Evolutionary conservation across 192 early-diverging fungal species (phyloP), one percentile per base, ranked within the genome.

Genomic region (Entomortierella parvispora): DNA sequence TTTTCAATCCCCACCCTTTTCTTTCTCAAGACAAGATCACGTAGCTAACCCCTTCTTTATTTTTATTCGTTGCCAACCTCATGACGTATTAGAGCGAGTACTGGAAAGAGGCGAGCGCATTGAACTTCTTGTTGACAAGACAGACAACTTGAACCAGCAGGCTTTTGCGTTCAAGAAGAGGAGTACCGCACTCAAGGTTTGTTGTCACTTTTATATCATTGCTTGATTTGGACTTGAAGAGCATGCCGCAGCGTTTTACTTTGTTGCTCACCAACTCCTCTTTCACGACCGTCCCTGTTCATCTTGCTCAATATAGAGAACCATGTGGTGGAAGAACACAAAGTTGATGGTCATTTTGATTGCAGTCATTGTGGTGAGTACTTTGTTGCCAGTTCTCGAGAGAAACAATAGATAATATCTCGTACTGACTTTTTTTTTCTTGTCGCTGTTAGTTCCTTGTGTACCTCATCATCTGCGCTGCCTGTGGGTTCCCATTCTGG

Each of bases 311-410:
- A 12, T 17, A 20, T 71, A 87, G 78, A 86, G 94, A 44, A 85
- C 88, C 63, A 93, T 95, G 92, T 97, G 95, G 95, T 97, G 94
- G 94, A 95, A 96, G 75, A 96, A 96, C 84, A 91, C 91, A 47
- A 92, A 91, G 80, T 79, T 95, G 40, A 89, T 94, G 86, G 86
- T 85, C 34, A 83, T 90, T 32, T 75, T 95, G 50, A 88, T 74
- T 25, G 79, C 84, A 20, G 91, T 85, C 12, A 67, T 81, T 14
- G 63, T 89, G 22, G 83, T 85, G 81, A 84, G 85, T 54, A n/a
- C n/a, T n/a, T n/a, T n/a, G n/a, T n/a, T n/a, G n/a, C n/a, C n/a
- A n/a, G n/a, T n/a, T n/a, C n/a, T n/a, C n/a, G n/a, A n/a, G n/a
- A n/a, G n/a, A n/a, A n/a, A n/a, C n/a, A n/a, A n/a, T n/a, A n/a